Base-by-base conservation (phyloP, 2,329 filamentous ascomycete species). In the Leptographium radiaticola region DNA sequence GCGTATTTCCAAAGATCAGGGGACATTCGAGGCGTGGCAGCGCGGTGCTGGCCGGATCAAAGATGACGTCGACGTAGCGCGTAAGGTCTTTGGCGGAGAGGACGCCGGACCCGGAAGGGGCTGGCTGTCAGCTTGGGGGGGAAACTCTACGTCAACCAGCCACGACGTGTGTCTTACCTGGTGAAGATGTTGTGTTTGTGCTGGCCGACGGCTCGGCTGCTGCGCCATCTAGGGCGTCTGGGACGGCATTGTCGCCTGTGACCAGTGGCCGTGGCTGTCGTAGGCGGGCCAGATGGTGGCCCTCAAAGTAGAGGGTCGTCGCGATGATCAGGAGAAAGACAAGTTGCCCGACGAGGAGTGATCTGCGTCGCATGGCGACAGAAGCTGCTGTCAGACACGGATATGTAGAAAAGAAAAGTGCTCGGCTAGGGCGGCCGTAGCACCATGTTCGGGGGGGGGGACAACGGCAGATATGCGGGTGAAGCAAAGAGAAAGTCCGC, bases 61-160 rank as follows among this genome's bases (percentile, higher is more conserved):
- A 47, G 51, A 63, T 62, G 9, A 58, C 55, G 7, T 57, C 15
- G 12, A 62, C 40, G 30, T 60, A 60, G 46, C 39, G 48, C 5
- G 55, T 50, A 25, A 56, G 18, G 40, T 53, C 52, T 33, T 43
- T 42, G 9, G 53, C 36, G 10, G 51, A 38, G 20, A 36, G 44
- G 6, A 46, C 49, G 10, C 13, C 43, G 5, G 42, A 25, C 10
- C 13, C 43, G 5, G 42, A 25, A 5, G 25, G 2, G 25, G 5
- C 25, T 25, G 25, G 5, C 25, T 25, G 25, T 25, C 25, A 25
- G 25, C 25, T 5, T n/a, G n/a, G n/a, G n/a, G 33, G 33, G 11
- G 34, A 6, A 36, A 8, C 9, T 36, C 34, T 2, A 36, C 12
- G 34, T 36, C 34, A 13, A 36, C 25, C 9, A 36, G 9, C 34